Evolutionary conservation across 2,329 filamentous ascomycete species (phyloP), one percentile per base, ranked within the genome.

Genomic region (Phyllosticta citriasiana): DNA sequence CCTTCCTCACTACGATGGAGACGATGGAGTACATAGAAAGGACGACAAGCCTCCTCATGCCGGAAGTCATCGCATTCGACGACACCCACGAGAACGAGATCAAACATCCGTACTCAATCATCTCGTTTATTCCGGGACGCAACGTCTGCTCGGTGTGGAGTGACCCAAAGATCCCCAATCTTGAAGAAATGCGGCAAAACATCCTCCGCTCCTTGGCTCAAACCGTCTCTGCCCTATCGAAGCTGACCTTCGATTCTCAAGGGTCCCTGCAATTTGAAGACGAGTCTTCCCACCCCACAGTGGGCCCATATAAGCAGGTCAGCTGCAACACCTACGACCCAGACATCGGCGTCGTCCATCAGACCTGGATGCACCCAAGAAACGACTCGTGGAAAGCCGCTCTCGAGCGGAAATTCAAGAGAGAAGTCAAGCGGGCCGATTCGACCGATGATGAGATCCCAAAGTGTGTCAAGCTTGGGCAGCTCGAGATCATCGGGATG

Each of bases 91-190:
- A 65, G 6, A 70, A 67, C 47, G 33, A 26, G 3, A 63, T 68
- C 30, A 53, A 60, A 2, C 62, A 62, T 10, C 68, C 68, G 10
- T 69, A 63, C 51, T 65, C 67, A 14, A 50, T 69, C 12, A 65
- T 67, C 65, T 62, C 59, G 27, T 60, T 57, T 47, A 12, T 68
- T 3, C 1, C 60, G 4, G 67, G 68, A n/a, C 56, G 57, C 0
- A 47, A 63, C 5, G 63, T 65, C 3, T 51, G 27, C 22, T 14
- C 35, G 1, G 12, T 55, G 4, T 63, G 62, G 62, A 35, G 30
- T 10, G 55, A 61, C 4, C 12, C 58, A 16, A 35, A 33, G 1
- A 55, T 55, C 8, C 24, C 55, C 12, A 5, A 52, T 19, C 59
- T 57, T 24, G 60, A 62, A 55, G 25, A 19, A 1, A 61, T 60